phyloP scores from a whole-genome alignment of 495 filamentous ascomycete genomes.

The Umbilicaria muhlenbergii region DNA sequence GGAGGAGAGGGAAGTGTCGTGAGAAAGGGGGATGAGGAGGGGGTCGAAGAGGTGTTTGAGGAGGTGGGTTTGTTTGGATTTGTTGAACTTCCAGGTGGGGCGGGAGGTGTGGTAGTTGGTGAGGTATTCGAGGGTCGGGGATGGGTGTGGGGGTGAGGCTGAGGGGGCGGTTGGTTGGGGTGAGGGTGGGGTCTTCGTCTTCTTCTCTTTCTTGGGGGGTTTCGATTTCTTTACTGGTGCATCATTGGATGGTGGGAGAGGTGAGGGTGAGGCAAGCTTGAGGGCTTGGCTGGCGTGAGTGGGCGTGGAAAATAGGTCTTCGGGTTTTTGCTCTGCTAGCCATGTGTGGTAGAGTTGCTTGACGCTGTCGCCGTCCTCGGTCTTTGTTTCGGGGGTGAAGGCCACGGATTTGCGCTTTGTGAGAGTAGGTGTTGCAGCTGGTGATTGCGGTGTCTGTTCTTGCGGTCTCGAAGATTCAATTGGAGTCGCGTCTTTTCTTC shows the following conservation, averaged over 20 bases:
- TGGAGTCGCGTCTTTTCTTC: conserved; percentile 8
- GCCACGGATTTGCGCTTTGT: conserved; percentile 49
- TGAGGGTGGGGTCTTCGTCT: conserved; percentile 18
- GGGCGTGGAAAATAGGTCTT: conserved; percentile 13
- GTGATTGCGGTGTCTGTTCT: conserved; percentile 2
- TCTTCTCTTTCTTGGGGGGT: conserved; percentile 22
- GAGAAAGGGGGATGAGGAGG: conserved; percentile 44
- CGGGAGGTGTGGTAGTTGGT: conserved; percentile 49
- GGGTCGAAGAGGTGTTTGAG: conserved; percentile 67
- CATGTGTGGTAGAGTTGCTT: conserved; percentile 30
- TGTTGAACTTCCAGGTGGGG: conserved; percentile 80
- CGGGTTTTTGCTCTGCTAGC: conserved; percentile 20
- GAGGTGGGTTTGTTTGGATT: conserved; percentile 65
- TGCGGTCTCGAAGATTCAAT: conserved; percentile 10
- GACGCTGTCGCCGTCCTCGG: conserved; percentile 35
- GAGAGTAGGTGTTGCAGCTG: not conserved
- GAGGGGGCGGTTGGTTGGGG: conserved; percentile 7
- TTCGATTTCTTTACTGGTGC: conserved; percentile 14
- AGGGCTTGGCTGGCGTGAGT: conserved; percentile 6
- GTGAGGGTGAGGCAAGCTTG: conserved; percentile 1
- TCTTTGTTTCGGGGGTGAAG: conserved; percentile 58
- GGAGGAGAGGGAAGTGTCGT: conserved; percentile 45
- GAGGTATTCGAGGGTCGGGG: conserved; percentile 60
- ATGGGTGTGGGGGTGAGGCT: conserved; percentile 31
- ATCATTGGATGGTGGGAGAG: conserved; percentile 8